Evolutionary conservation across 208 protist genomes (phyloP).

Genomic region (Trypanosoma congolense): DNA sequence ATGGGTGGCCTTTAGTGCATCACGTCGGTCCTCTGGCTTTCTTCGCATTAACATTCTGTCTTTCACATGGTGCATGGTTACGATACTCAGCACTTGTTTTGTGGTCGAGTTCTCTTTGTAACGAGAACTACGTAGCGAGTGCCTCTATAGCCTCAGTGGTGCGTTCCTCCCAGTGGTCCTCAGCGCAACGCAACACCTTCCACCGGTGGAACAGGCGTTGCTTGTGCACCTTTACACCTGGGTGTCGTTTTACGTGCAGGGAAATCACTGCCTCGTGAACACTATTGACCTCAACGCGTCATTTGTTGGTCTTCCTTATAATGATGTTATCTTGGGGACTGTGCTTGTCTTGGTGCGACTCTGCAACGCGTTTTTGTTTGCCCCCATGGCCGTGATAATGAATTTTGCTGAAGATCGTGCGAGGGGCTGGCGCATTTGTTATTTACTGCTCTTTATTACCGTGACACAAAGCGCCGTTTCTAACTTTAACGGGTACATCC

Average conservation of each 20-base stretch:
- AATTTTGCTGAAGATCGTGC: background rate
- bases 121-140: constrained; percentile 32
- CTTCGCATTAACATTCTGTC: constrained; percentile 8
- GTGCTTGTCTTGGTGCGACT: constrained; percentile 56
- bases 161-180: constrained; percentile 26
- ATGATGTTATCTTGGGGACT: constrained; percentile 44
- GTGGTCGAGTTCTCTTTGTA: constrained; percentile 53
- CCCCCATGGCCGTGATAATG: constrained; percentile 31
- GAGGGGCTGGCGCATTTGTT: constrained; percentile 20
- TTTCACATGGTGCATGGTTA: background rate
- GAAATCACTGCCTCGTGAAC: constrained; percentile 70
- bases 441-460: constrained; percentile 32
- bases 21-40: constrained; percentile 40
- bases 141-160: constrained; percentile 43
- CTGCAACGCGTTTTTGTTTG: constrained; percentile 55
- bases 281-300: constrained; percentile 76
- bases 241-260: constrained; percentile 56
- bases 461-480: constrained; percentile 41
- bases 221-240: constrained; percentile 41
- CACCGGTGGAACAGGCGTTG: constrained; percentile 22
- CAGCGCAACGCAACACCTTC: constrained; percentile 8
- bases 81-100: constrained; percentile 41
- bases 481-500: constrained; percentile 56
- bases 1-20: constrained; percentile 39
- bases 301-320: constrained; percentile 56